Base-by-base conservation (phyloP, 306 rosid species). In the Arachis stenosperma region DNA sequence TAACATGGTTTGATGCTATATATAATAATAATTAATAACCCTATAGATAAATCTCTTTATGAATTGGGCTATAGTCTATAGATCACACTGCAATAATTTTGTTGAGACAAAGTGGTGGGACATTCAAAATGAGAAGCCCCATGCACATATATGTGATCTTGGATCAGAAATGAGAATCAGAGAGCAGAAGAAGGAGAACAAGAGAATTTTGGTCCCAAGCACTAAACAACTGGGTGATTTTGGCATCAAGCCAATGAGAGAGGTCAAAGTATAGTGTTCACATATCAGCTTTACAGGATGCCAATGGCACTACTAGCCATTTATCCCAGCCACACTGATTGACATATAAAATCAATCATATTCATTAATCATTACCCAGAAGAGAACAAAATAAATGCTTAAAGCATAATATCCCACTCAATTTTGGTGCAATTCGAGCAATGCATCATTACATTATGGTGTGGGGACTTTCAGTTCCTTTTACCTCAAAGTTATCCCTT, bases 401-500 rank as follows among this genome's bases (percentile, higher is more conserved):
- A 67, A 40, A 64, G 53, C 27, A 55, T 17, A 17, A 17, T 17
- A 17, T 17, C 17, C 17, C 17, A 17, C 17, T 17, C 17, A 17
- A 17, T 17, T 17, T 17, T 17, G 17, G 17, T 17, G 17, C 17
- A 17, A 17, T 17, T 17, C 17, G 17, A 51, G 56, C 70, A 52
- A 65, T 82, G 17, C 17, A 74, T 33, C 78, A 73, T 72, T 79
- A 77, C 66, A 47, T 70, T 36, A 79, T 77, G 78, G 74, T 55
- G 86, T 85, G 84, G 90, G 88, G 88, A 73, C 83, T 75, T 58
- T 77, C 81, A 76, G 52, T 82, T 71, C 75, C 47, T 78, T 78
- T 78, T 66, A 65, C 74, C 84, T 41, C 80, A 42, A 75, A 75
- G 78, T 64, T 67, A 65, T 77, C 77, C 10, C 75, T 65, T 61